Base-by-base conservation (phyloP, 2,329 filamentous ascomycete species). In the Penicillium sp. region DNA sequence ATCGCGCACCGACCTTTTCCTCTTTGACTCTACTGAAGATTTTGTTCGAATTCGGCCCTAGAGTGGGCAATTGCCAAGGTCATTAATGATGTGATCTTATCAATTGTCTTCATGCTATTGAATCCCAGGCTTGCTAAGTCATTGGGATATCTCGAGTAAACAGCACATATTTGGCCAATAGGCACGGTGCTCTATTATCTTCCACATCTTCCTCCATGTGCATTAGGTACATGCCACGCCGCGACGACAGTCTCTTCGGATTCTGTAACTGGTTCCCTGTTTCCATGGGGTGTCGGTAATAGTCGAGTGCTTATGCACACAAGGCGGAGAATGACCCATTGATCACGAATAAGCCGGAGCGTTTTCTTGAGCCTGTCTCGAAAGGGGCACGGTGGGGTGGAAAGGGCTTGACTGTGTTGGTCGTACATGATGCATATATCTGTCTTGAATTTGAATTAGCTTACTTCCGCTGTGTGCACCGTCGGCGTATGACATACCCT, bases 301-400 rank as follows among this genome's bases (percentile, higher is more conserved):
- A 67, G 70, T 73, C 68, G 64, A 87, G 78, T 79, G 80, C 80
- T 48, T 87, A 82, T 79, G 72, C 63, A 67, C 71, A 67, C 71
- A 72, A 80, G 88, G 89, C 90, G 86, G 78, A 95, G 81, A 95
- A 72, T 70, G 81, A 80, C 71, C 53, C 53, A 58, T 41, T 66
- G 87, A 89, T 89, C 88, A 86, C 89, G 86, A 95, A 93, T 95
- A 95, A 96, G 91, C 91, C 90, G 91, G 91, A 95, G 90, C 88
- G 82, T 82, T 84, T 86, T 84, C 83, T 91, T 85, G 81, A 88
- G 84, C 83, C 83, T 79, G 77, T 77, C 75, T 81, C 77, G 88
- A 95, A 75, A 95, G 87, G 82, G 77, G 70, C 70, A 74, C 77
- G 83, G 83, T 87, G 88, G 59, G 85, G 83, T 95, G 87, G 89